phyloP scores from a whole-genome alignment of 1,284 basidiomycete species.

The Sporisorium reilianum region DNA sequence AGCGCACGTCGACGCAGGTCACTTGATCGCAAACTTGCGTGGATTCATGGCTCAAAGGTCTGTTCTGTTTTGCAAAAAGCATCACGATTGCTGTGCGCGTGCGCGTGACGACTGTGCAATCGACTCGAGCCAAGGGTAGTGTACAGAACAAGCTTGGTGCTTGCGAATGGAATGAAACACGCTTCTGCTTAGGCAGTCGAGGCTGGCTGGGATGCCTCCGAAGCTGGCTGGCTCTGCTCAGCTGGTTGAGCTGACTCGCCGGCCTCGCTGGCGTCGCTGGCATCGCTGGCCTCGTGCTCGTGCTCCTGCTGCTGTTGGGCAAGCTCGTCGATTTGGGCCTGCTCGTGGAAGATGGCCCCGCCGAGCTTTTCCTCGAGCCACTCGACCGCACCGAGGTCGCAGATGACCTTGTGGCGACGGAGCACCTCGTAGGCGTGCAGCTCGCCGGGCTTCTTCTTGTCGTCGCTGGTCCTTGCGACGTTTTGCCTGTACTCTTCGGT shows the following conservation, averaged over 20 bases:
- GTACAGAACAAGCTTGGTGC: slow-evolving; percentile 3
- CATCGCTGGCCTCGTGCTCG: slow-evolving; percentile 3
- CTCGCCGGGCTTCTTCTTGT: slow-evolving; percentile 68
- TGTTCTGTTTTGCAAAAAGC: not conserved
- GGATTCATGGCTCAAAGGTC: not conserved
- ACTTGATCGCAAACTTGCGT: too few relatives aligned
- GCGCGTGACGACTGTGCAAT: not conserved
- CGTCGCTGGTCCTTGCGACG: slow-evolving; percentile 50
- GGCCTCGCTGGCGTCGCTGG: too few relatives aligned
- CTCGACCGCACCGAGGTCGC: slow-evolving; percentile 68
- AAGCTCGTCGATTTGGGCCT: slow-evolving; percentile 25
- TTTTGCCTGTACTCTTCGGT: slow-evolving; percentile 51
- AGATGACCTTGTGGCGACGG: slow-evolving; percentile 55
- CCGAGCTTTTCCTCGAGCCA: slow-evolving; percentile 69
- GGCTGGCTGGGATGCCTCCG: slow-evolving; percentile 10
- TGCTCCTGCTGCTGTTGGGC: slow-evolving; percentile 16
- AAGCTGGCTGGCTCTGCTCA: slow-evolving; percentile 3
- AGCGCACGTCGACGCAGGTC: not conserved
- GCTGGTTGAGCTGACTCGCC: not conserved
- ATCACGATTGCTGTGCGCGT: not conserved
- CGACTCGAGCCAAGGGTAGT: not conserved
- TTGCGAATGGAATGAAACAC: too few relatives aligned
- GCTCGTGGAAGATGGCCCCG: slow-evolving; percentile 62
- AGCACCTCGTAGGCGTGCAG: slow-evolving; percentile 68
- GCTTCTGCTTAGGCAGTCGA: slow-evolving; percentile 8